Evolutionary conservation across 352 stramenopile species (phyloP).

Genomic region (Peronosclerospora sorghi): DNA sequence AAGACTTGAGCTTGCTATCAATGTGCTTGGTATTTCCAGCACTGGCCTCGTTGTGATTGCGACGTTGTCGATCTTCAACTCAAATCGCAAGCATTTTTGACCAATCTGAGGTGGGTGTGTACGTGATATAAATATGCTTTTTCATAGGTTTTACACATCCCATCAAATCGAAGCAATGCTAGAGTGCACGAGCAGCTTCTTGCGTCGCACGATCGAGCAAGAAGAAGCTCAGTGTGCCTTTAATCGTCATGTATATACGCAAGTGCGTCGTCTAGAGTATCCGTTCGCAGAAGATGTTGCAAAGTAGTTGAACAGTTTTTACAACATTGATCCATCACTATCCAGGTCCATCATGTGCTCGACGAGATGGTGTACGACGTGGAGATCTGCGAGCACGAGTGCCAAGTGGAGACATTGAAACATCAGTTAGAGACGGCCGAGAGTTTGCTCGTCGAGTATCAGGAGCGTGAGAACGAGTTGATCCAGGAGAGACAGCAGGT

Average conservation of each 20-base stretch:
- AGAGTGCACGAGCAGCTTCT: slow-evolving; percentile 21
- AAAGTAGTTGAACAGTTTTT: neutral
- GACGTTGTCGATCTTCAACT: no score
- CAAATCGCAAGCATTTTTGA: no score
- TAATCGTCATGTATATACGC: slow-evolving; percentile 28
- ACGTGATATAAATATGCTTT: no score
- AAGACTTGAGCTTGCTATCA: no score
- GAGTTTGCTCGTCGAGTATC: slow-evolving; percentile 28
- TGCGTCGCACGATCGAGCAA: slow-evolving; percentile 24
- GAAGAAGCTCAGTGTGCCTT: slow-evolving; percentile 36
- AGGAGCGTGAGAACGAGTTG: slow-evolving; percentile 49
- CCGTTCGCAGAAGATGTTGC: neutral
- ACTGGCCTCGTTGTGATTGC: no score
- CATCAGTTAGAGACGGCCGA: slow-evolving; percentile 26
- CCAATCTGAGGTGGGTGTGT: no score
- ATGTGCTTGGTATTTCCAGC: no score
- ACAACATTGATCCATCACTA: neutral
- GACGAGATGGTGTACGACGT: slow-evolving; percentile 80
- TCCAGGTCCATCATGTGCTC: slow-evolving; percentile 49
- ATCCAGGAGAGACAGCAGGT: slow-evolving; percentile 57
- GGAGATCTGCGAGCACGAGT: slow-evolving; percentile 54
- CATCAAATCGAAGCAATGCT: slow-evolving; percentile 15
- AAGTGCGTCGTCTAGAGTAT: slow-evolving; percentile 18
- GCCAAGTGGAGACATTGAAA: slow-evolving; percentile 26
- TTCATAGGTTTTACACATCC: no score